These are phyloP conservation scores for Paspalum notatum DNA, from an alignment of 176 grass and related monocot species.

Conservation along the genomic window DNA sequence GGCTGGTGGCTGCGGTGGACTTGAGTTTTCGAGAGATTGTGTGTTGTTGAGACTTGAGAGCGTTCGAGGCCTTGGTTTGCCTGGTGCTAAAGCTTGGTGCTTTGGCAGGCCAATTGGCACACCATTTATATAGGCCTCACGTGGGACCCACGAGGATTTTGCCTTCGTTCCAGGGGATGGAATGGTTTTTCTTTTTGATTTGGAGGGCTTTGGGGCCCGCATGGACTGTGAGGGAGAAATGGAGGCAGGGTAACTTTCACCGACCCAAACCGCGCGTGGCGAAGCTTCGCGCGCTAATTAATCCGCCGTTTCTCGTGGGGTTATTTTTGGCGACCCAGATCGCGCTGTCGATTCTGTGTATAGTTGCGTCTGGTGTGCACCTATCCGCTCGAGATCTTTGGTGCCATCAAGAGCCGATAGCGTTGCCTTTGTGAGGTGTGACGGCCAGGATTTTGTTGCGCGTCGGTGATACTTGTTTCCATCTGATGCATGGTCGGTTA, in stretches of 20 bases:
- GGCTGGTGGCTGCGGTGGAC: not conserved
- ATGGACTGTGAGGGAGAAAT: too few species aligned
- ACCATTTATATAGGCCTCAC: constrained; percentile 24
- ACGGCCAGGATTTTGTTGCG: not conserved
- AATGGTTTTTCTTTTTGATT: too few species aligned
- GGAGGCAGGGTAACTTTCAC: not conserved
- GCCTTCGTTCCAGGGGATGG: too few species aligned
- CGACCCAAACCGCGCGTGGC: not conserved
- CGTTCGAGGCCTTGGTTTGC: not conserved
- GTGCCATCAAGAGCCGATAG: not conserved
- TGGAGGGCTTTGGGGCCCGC: too few species aligned
- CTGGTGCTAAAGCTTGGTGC: constrained; percentile 1
- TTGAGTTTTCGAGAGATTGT: not conserved
- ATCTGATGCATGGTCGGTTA: not conserved
- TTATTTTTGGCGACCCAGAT: not conserved
- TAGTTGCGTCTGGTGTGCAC: too few species aligned
- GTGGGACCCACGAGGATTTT: not conserved
- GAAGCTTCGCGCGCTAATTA: constrained; percentile 37
- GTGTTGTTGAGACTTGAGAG: not conserved
- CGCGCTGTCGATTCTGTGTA: not conserved
- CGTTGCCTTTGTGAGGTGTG: not conserved
- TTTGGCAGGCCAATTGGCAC: constrained; percentile 15
- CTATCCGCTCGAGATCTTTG: not conserved
- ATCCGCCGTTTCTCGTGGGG: not conserved
- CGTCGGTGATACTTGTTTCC: not conserved